Percentiles rank a stretch among this genome's conserved stretches.
Conservation (phyloP, 2,329 filamentous ascomycete species). For the Magnaporthiopsis rhizophila region DNA sequence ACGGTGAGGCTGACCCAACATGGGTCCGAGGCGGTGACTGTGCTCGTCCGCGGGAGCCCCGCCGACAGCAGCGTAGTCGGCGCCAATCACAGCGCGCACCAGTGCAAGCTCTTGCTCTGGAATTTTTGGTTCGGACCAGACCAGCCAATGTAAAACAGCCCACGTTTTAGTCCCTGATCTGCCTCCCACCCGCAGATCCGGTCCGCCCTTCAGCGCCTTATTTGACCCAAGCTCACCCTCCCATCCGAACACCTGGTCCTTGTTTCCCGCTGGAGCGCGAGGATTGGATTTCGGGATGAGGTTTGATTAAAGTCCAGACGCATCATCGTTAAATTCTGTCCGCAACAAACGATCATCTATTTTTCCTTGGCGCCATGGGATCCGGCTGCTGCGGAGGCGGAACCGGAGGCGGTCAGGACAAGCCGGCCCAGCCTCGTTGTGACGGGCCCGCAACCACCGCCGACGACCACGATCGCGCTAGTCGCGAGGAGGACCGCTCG, state of each 20-base stretch:
- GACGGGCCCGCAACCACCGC: neutral
- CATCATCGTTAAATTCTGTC: neutral
- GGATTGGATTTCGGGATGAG: neutral
- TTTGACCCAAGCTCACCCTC: neutral
- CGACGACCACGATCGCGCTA: neutral
- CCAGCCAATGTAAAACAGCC: neutral
- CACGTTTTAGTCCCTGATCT: neutral
- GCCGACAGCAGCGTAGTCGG: too few species aligned
- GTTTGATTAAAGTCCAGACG: neutral
- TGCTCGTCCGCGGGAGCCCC: too few species aligned
- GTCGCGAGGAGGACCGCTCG: neutral
- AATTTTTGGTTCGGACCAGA: neutral
- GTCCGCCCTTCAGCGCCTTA: neutral
- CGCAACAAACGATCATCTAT: neutral
- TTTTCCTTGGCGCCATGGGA: neutral
- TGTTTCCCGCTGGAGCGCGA: neutral
- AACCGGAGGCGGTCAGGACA: neutral
- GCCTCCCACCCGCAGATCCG: neutral
- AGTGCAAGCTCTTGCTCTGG: neutral
- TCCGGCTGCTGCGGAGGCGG: constrained; percentile 4
- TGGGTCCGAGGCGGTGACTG: too few species aligned
- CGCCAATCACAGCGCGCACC: neutral
- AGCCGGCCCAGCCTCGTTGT: neutral
- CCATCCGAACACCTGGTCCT: neutral
- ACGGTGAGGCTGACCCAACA: too few species aligned